A percentile compares a stretch with the other conserved stretches of the same genome.
These are phyloP conservation scores for Articulospora tetracladia DNA, from an alignment of 495 filamentous ascomycete genomes.

Conservation along the genomic window DNA sequence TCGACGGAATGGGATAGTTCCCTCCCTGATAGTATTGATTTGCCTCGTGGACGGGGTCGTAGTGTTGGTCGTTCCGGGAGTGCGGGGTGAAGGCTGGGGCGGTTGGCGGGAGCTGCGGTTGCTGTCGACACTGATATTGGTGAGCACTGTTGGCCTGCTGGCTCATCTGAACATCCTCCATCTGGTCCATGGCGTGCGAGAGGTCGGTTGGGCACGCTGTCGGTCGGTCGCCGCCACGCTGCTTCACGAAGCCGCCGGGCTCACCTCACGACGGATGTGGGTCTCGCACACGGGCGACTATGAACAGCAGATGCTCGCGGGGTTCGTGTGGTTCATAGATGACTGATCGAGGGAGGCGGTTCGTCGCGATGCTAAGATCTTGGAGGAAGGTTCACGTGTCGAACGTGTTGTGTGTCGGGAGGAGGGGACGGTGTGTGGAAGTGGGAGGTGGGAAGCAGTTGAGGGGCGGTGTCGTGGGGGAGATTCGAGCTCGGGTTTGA, in stretches of 20 bases:
- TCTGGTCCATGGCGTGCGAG: conserved; percentile 15
- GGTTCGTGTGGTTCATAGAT: neutral
- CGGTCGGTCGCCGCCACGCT: conserved; percentile 11
- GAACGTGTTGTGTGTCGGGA: neutral
- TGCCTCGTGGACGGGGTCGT: conserved; percentile 24
- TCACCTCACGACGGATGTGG: neutral
- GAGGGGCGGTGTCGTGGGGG: too few species aligned
- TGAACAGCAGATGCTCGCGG: neutral
- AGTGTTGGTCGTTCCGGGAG: conserved; percentile 15
- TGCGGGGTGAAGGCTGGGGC: conserved; percentile 9
- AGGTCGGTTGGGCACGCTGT: neutral
- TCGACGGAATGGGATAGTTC: neutral
- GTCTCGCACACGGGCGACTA: neutral
- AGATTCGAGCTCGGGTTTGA: too few species aligned
- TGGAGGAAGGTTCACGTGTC: neutral
- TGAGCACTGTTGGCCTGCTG: conserved; percentile 1
- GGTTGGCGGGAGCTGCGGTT: conserved; percentile 4
- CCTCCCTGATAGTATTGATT: conserved; percentile 11
- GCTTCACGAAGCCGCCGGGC: conserved; percentile 8
- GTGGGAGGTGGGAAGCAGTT: too few species aligned
- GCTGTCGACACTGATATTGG: conserved; percentile 14
- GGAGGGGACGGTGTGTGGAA: too few species aligned
- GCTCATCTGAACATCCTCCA: conserved; percentile 17
- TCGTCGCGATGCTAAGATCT: neutral
- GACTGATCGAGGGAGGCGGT: too few species aligned